Percentiles rank a stretch among this genome's conserved stretches.
phyloP scores from a whole-genome alignment of 2,329 filamentous ascomycete genomes.

The Alternaria sp. region DNA sequence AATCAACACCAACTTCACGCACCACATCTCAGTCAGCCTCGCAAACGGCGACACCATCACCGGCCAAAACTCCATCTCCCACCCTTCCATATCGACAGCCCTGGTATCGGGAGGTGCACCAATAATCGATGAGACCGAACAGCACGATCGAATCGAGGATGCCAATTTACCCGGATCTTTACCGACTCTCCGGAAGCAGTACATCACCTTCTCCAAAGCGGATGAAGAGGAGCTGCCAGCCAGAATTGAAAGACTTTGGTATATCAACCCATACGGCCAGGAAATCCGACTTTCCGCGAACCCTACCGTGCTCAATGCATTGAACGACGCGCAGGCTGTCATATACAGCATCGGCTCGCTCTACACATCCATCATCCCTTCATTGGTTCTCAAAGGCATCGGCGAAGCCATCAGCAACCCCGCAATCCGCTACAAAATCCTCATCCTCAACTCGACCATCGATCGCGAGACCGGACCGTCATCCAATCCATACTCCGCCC shows the following conservation, averaged over 20 bases:
- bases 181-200: constrained; percentile 77
- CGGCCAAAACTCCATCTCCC: constrained; percentile 74
- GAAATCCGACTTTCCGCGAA: constrained; percentile 88
- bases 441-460: constrained; percentile 82
- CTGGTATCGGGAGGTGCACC: constrained; percentile 26
- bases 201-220: constrained; percentile 80
- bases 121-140: constrained; percentile 53
- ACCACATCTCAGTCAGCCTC: constrained; percentile 88
- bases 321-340: constrained; percentile 70
- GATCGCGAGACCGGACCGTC: constrained; percentile 87
- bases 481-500: constrained; percentile 68
- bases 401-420: constrained; percentile 67
- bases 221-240: constrained; percentile 77
- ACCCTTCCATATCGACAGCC: constrained; percentile 39
- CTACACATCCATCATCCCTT: constrained; percentile 88
- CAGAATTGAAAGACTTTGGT: constrained; percentile 85
- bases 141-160: constrained; percentile 74
- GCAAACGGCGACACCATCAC: constrained; percentile 78
- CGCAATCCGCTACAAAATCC: constrained; percentile 71
- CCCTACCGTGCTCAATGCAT: constrained; percentile 74
- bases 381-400: constrained; percentile 77
- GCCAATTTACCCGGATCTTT: constrained; percentile 82
- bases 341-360: constrained; percentile 94
- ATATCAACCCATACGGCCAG: constrained; percentile 98
- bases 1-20: constrained; percentile 93